Percentiles rank a stretch among this genome's conserved stretches.
These are phyloP conservation scores for Fonsecaea nubica DNA, from an alignment of 2,329 filamentous ascomycete species.

Conservation along the genomic window DNA sequence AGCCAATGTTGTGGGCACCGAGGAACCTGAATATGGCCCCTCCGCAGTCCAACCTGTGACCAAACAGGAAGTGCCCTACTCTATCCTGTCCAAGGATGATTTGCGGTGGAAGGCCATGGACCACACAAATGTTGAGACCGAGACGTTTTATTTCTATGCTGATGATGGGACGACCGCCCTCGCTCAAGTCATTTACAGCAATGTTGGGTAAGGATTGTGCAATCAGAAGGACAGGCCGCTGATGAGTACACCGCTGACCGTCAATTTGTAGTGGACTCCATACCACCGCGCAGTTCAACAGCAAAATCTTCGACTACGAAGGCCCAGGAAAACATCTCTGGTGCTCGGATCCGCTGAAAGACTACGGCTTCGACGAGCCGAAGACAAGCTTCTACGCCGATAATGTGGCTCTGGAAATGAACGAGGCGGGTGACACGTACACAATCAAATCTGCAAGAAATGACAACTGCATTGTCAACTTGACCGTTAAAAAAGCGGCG, in stretches of 20 bases:
- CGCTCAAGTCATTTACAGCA: slow-evolving; percentile 95
- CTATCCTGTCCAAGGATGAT: slow-evolving; percentile 77
- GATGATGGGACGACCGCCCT: slow-evolving; percentile 79
- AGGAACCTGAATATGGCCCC: slow-evolving; percentile 94
- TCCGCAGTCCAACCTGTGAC: slow-evolving; percentile 85
- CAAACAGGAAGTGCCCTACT: slow-evolving; percentile 81
- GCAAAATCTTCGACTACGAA: slow-evolving; percentile 84
- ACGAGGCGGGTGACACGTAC: slow-evolving; percentile 80
- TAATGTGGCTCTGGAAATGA: slow-evolving; percentile 82
- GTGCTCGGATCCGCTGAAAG: slow-evolving; percentile 78
- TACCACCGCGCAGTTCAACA: slow-evolving; percentile 91
- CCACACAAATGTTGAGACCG: slow-evolving; percentile 89
- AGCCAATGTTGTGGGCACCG: slow-evolving; percentile 86
- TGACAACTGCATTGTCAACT: slow-evolving; percentile 78
- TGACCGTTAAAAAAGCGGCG: slow-evolving; percentile 76
- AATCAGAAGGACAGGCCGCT: slow-evolving; percentile 16
- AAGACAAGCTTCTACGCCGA: slow-evolving; percentile 85
- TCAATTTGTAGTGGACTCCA: slow-evolving; percentile 73
- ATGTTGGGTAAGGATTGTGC: slow-evolving; percentile 75
- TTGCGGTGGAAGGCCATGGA: slow-evolving; percentile 82
- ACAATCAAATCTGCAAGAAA: slow-evolving; percentile 90
- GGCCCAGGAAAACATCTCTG: slow-evolving; percentile 77
- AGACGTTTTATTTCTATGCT: slow-evolving; percentile 88
- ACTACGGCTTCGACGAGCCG: slow-evolving; percentile 83
- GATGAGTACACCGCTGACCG: slow-evolving; percentile 18